These are phyloP conservation scores for Monosporozyma yasuniensis DNA, from an alignment of 805 yeast species.

Conservation along the genomic window DNA sequence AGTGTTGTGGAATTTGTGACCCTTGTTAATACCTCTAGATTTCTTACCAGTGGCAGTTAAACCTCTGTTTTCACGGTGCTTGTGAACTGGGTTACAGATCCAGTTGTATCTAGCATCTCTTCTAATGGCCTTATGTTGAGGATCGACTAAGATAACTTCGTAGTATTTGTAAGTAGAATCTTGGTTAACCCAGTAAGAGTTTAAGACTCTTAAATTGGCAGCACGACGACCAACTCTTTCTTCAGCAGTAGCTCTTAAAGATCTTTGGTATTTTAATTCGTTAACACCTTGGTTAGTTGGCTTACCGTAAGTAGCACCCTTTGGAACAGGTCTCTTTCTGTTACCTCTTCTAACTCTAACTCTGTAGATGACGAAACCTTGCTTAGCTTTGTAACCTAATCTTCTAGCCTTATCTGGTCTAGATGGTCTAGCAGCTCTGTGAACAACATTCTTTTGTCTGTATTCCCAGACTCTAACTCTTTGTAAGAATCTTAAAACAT, in stretches of 20 bases:
- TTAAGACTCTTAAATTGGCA: slow-evolving; percentile 96
- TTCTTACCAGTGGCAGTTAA: slow-evolving; percentile 96
- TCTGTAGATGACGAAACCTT: slow-evolving; percentile 98
- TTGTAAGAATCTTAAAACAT: slow-evolving; percentile 95
- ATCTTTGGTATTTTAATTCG: slow-evolving; percentile 98
- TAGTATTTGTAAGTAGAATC: slow-evolving; percentile 99
- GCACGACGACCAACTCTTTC: slow-evolving; percentile 99
- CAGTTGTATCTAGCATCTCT: slow-evolving; percentile 99
- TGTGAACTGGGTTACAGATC: slow-evolving; percentile 99
- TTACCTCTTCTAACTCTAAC: slow-evolving; percentile 99
- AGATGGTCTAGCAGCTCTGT: slow-evolving; percentile 97
- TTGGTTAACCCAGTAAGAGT: slow-evolving; percentile 99
- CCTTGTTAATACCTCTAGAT: slow-evolving; percentile 99
- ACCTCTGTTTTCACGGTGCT: slow-evolving; percentile 99
- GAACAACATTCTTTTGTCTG: slow-evolving; percentile 98
- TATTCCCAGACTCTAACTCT: slow-evolving; percentile 99
- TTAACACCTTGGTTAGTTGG: slow-evolving; percentile 99
- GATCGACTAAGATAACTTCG: slow-evolving; percentile 96
- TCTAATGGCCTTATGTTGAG: slow-evolving; percentile 97
- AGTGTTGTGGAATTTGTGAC: slow-evolving; percentile 98
- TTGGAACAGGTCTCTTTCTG: slow-evolving; percentile 99
- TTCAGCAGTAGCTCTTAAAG: slow-evolving; percentile 97
- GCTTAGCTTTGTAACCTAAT: slow-evolving; percentile 99
- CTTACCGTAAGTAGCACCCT: slow-evolving; percentile 99
- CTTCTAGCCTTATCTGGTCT: slow-evolving; percentile 99